Evolutionary conservation across 2,329 filamentous ascomycete species (phyloP).

Genomic region (Aspergillus sp.): DNA sequence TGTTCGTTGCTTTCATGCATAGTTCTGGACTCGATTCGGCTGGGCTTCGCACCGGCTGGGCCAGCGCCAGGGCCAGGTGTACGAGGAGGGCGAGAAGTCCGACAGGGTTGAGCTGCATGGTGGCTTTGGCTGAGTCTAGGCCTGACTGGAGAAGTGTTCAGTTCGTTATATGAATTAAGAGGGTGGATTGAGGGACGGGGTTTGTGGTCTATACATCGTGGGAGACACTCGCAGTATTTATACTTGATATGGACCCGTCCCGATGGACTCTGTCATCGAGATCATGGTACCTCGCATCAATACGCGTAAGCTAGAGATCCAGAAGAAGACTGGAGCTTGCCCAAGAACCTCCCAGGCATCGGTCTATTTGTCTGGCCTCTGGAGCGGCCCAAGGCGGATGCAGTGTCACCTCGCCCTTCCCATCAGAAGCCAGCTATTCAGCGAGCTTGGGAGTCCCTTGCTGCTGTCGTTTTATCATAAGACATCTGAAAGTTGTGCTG

Average conservation of each 20-base stretch:
- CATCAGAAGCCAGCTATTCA: neutral
- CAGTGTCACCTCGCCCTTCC: neutral
- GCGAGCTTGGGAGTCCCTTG: neutral
- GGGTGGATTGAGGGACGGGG: neutral
- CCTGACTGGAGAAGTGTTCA: neutral
- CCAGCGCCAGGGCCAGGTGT: conserved; percentile 12
- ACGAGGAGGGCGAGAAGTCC: conserved; percentile 13
- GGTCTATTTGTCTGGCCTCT: neutral
- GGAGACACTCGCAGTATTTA: neutral
- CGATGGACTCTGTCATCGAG: too few relatives aligned
- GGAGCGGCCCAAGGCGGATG: neutral
- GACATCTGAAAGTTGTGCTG: too few relatives aligned
- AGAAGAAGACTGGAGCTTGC: neutral
- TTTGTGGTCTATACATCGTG: neutral
- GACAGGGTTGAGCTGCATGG: conserved; percentile 8
- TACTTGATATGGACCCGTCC: neutral
- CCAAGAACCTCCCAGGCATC: neutral
- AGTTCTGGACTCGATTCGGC: neutral
- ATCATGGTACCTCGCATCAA: neutral
- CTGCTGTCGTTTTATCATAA: neutral
- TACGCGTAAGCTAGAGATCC: neutral
- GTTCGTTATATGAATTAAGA: too few relatives aligned
- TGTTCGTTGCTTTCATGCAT: neutral
- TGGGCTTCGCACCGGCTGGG: conserved; percentile 8
- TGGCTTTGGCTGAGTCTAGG: neutral